Evolutionary conservation across 2,329 filamentous ascomycete species (phyloP), one percentile per base, ranked within the genome.

Genomic region (Pezizomycotina sp.): DNA sequence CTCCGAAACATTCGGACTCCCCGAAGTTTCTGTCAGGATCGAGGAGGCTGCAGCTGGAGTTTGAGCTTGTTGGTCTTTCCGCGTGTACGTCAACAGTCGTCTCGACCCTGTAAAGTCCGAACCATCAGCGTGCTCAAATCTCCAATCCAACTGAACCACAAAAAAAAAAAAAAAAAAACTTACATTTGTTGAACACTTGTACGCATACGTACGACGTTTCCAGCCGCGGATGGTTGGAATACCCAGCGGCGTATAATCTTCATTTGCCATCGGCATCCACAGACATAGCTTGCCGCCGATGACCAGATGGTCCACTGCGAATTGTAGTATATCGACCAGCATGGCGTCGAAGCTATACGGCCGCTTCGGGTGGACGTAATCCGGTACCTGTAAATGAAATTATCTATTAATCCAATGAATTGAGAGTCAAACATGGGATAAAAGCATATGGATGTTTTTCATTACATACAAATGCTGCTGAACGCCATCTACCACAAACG

Each of bases 211-310:
- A 73, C 13, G 83, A 66, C 15, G 60, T 50, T 77, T 68, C 9
- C 98, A 60, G 38, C 69, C 71, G 0, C 78, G 77, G 54, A 95
- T 82, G 13, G 64, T 66, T 0, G 86, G 86, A 9, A 86, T 67
- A 0, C 71, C 64, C 14, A 92, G 71, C 53, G 86, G 78, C 39
- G 76, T 69, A 30, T 81, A 68, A 48, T 82, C 69, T 42, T 79
- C 74, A 52, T 81, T 83, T 18, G 82, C 76, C 0, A 83, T 92
- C 0, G 89, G 89, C 80, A 95, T 92, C 89, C 89, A 98, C 63
- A 98, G 91, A 5, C 78, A 80, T 6, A 98, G 56, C 18, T 89
- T 66, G 0, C 82, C 89, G 45, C 71, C 60, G 34, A 81, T 74
- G 5, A 92, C 79, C 1, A 98, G 64, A 1, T 75, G 80, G 8